Evolutionary conservation across 495 filamentous ascomycete genomes (phyloP).

Genomic region (Neurospora sp.): DNA sequence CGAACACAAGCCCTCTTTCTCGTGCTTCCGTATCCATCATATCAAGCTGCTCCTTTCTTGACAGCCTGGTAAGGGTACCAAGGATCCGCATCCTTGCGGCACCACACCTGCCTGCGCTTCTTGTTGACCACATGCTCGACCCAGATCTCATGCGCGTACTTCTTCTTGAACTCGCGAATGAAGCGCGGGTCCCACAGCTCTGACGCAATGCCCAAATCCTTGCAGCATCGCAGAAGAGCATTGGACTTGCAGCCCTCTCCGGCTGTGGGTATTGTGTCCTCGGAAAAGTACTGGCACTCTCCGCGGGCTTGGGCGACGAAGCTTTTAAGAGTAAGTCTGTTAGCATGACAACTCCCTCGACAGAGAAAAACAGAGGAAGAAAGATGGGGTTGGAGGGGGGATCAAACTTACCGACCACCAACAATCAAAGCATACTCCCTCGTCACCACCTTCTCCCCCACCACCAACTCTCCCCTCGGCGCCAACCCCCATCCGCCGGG

Average conservation of each 20-base stretch:
- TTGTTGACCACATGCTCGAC: constrained; percentile 55
- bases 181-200: constrained; percentile 96
- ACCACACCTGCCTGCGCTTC: constrained; percentile 79
- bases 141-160: constrained; percentile 64
- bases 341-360: neutral
- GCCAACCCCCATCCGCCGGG: constrained; percentile 94
- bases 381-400: neutral
- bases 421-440: constrained; percentile 90
- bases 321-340: constrained; percentile 30
- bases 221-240: constrained; percentile 92
- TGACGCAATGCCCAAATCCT: constrained; percentile 89
- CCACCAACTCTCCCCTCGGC: constrained; percentile 81
- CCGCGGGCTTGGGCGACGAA: constrained; percentile 88
- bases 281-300: constrained; percentile 89
- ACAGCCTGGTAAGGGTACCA: constrained; percentile 53
- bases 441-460: constrained; percentile 80
- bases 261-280: constrained; percentile 90
- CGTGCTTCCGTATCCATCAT: neutral
- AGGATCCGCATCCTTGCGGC: constrained; percentile 74
- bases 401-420: constrained; percentile 64
- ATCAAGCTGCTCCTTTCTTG: constrained; percentile 2
- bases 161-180: constrained; percentile 60
- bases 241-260: constrained; percentile 97
- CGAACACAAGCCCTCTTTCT: too few relatives aligned
- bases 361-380: neutral